Conservation (phyloP, 108 stramenopile genomes). For the Skeletonema grethae region DNA sequence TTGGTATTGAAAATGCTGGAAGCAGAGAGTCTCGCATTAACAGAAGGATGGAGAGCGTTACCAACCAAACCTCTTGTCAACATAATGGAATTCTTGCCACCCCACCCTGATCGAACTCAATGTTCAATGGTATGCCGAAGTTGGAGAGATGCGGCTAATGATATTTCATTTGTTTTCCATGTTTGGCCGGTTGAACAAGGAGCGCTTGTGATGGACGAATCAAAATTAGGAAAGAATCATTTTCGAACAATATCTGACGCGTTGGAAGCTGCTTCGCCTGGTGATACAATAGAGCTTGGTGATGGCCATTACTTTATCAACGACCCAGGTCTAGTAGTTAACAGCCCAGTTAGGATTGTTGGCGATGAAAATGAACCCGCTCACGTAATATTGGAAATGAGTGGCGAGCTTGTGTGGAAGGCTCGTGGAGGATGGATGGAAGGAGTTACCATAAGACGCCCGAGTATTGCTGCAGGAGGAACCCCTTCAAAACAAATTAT, state of each 20-base stretch:
- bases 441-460: constrained; percentile 81
- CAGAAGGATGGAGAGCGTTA: constrained; percentile 63
- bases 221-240: constrained; percentile 70
- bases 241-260: constrained; percentile 74
- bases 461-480: constrained; percentile 56
- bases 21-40: constrained; percentile 52
- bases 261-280: constrained; percentile 61
- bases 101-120: constrained; percentile 66
- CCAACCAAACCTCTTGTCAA: constrained; percentile 59
- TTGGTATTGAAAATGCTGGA: constrained; percentile 65
- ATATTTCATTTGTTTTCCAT: constrained; percentile 76
- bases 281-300: constrained; percentile 84
- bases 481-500: constrained; percentile 50
- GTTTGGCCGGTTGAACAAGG: constrained; percentile 87
- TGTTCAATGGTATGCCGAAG: constrained; percentile 63
- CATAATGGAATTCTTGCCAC: constrained; percentile 72
- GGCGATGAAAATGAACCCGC: constrained; percentile 85
- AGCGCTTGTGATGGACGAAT: constrained; percentile 60
- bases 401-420: constrained; percentile 70
- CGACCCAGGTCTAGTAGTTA: constrained; percentile 60
- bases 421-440: constrained; percentile 78
- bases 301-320: constrained; percentile 89
- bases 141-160: constrained; percentile 70
- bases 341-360: constrained; percentile 66
- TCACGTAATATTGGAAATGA: constrained; percentile 83